Base-by-base conservation (phyloP, 2,329 filamentous ascomycete genomes). In the Microsporum audouinii region DNA sequence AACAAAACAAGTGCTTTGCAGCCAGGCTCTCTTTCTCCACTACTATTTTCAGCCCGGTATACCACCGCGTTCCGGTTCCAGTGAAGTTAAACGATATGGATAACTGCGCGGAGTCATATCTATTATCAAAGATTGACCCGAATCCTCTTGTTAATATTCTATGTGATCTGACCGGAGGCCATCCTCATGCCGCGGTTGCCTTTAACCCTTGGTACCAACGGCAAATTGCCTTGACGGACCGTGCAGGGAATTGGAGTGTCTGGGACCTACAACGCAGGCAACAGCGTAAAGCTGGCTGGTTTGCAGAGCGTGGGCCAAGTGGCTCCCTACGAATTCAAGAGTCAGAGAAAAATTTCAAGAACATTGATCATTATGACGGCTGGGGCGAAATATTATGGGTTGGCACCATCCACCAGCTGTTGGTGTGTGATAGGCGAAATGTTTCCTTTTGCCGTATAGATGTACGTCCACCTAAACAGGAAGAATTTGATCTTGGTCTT, bases 181-280 rank as follows among this genome's bases (percentile, higher is more conserved):
- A 69, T 34, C 65, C 77, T 2, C 81, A 84, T 68, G 78, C 78
- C 0, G 78, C 84, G 69, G 75, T 85, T 8, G 69, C 77, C 5
- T 85, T 86, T 70, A 84, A 85, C 66, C 82, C 82, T 2, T 82
- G 79, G 74, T 81, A 82, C 67, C 76, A 79, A 61, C 75, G 76
- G n/a, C 80, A 83, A 66, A 69, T 85, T 61, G 83, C 76, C 1
- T 72, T 85, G 12, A 70, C 85, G 23, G 82, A 85, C 67, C 74
- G 76, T 51, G 65, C 69, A 34, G 82, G 81, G 1, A 72, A 72
- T 43, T 86, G 83, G 84, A 78, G 73, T 59, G 68, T 85, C 43
- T 77, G 72, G 78, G 73, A 74, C 62, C 65, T 79, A 27, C 69
- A 71, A 33, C 71, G 73, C 49, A 68, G 71, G 36, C 31, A 63